Evolutionary conservation across 371 early-diverging fungal genomes (phyloP).

Genomic region (Mortierella sp.): DNA sequence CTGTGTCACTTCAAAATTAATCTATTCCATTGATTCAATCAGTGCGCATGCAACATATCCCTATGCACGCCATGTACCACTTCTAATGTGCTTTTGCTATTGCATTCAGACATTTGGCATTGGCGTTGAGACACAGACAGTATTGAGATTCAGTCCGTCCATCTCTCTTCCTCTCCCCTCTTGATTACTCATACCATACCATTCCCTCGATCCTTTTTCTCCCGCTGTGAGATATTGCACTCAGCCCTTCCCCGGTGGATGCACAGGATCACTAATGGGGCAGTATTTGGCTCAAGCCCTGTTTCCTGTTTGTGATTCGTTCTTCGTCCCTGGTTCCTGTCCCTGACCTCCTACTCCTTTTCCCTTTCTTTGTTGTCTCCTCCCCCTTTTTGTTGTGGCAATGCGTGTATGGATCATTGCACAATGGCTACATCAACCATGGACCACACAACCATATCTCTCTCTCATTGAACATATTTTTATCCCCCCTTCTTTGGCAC

Average conservation of each 20-base stretch:
- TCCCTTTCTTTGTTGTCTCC: neutral
- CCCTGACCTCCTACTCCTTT: neutral
- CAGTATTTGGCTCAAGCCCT: neutral
- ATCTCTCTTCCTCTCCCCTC: neutral
- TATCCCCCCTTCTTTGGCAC: neutral
- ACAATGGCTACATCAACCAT: neutral
- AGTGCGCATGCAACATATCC: neutral
- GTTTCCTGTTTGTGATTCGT: neutral
- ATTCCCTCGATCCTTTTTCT: neutral
- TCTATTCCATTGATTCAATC: neutral
- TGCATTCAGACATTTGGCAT: neutral
- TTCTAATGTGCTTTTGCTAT: neutral
- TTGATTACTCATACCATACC: neutral
- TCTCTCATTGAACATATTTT: neutral
- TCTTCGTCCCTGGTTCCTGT: constrained; percentile 4
- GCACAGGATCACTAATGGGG: neutral
- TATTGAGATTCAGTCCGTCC: neutral
- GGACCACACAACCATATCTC: neutral
- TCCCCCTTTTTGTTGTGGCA: neutral
- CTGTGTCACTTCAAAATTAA: constrained; percentile 8
- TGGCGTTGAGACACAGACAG: neutral
- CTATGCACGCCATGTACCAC: neutral
- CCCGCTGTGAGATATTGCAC: neutral
- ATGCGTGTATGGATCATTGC: constrained; percentile 3
- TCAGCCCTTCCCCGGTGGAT: neutral